Evolutionary conservation across 2,329 filamentous ascomycete species (phyloP).

Genomic region (Zymoseptoria passerinii): DNA sequence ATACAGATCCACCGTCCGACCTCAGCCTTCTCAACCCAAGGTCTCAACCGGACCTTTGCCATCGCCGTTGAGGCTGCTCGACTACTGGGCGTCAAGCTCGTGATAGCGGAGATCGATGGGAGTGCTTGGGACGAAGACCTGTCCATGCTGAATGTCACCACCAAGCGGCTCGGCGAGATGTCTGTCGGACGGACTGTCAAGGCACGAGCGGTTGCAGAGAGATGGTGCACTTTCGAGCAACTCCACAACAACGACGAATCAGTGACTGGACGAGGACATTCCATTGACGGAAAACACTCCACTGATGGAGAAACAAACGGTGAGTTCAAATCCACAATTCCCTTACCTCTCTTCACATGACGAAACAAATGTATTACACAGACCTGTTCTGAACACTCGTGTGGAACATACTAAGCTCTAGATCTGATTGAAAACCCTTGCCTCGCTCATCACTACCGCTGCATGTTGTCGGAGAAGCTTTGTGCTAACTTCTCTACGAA

Average conservation of each 20-base stretch:
- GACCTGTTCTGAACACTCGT: conserved; percentile 26
- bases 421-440: conserved; percentile 4
- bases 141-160: conserved; percentile 41
- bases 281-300: conserved; percentile 1
- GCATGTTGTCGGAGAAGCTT: neutral
- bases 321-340: neutral
- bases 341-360: conserved; percentile 11
- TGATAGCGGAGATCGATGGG: conserved; percentile 32
- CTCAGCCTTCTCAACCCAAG: conserved; percentile 68
- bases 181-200: conserved; percentile 42
- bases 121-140: conserved; percentile 40
- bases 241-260: conserved; percentile 3
- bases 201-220: conserved; percentile 34
- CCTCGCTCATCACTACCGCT: neutral
- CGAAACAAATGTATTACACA: conserved; percentile 23
- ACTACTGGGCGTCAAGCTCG: conserved; percentile 28
- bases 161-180: conserved; percentile 31
- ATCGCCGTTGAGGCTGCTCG: conserved; percentile 53
- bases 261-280: neutral
- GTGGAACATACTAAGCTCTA: conserved; percentile 18
- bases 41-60: conserved; percentile 55
- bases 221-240: conserved; percentile 36
- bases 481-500: neutral
- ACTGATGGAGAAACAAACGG: neutral
- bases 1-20: conserved; percentile 58